phyloP scores from a whole-genome alignment of 352 stramenopile species.

The Globisporangium cylindrosporum region DNA sequence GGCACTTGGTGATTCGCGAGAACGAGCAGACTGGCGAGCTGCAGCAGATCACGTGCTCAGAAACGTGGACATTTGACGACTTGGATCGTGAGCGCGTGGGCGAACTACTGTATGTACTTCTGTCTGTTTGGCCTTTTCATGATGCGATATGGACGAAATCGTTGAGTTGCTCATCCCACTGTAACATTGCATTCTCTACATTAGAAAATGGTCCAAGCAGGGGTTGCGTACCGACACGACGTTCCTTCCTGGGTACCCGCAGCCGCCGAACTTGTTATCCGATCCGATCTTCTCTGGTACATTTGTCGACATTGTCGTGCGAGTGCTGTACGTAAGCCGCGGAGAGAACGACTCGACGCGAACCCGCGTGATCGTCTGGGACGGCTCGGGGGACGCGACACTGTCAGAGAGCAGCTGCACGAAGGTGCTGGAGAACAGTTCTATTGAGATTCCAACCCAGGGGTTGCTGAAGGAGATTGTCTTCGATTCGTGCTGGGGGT shows the following conservation, averaged over 20 bases:
- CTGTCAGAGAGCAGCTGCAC: conserved; percentile 17
- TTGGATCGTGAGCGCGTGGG: conserved; percentile 44
- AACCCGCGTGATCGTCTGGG: conserved; percentile 59
- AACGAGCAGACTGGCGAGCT: conserved; percentile 21
- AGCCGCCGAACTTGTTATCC: conserved; percentile 35
- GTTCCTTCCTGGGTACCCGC: conserved; percentile 44
- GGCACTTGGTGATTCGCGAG: conserved; percentile 59
- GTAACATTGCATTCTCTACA: background rate
- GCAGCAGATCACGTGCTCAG: conserved; percentile 45
- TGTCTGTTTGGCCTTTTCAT: too few species aligned
- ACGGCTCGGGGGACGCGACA: conserved; percentile 45
- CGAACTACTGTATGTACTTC: conserved; percentile 29
- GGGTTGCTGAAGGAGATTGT: conserved; percentile 62
- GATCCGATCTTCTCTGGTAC: conserved; percentile 41
- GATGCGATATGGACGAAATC: background rate
- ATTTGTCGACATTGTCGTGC: conserved; percentile 66
- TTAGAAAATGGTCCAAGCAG: conserved; percentile 46
- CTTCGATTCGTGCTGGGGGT: conserved; percentile 63
- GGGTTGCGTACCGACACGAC: conserved; percentile 42
- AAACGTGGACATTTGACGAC: conserved; percentile 60
- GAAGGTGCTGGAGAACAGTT: conserved; percentile 21
- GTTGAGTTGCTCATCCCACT: background rate
- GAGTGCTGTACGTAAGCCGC: conserved; percentile 43
- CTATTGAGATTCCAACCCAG: conserved; percentile 22
- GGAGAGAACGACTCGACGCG: conserved; percentile 15